Conservation (phyloP, 306 rosid species). For the Quercus rubra region DNA sequence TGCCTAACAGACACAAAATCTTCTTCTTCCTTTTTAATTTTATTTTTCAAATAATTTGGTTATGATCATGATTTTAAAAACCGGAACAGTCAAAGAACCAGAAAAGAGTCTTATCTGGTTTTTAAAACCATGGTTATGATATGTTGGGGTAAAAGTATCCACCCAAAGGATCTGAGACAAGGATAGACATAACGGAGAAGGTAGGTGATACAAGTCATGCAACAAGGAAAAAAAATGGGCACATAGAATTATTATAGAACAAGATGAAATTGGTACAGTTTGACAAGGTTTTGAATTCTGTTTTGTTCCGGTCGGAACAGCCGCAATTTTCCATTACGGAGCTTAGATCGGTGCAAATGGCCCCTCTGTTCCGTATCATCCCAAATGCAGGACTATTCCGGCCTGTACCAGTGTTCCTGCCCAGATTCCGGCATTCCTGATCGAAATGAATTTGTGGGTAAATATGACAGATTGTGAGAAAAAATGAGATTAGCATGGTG, state of each 20-base stretch:
- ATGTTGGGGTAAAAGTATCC: background rate
- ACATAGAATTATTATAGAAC: background rate
- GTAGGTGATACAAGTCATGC: background rate
- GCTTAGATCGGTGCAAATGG: too few species aligned
- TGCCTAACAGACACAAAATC: background rate
- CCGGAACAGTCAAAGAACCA: too few species aligned
- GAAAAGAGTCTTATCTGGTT: too few species aligned
- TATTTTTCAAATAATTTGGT: background rate
- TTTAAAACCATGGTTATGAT: background rate
- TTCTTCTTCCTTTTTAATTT: background rate
- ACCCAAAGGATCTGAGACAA: background rate
- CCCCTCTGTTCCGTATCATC: too few species aligned
- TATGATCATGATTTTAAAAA: background rate
- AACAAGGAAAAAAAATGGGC: background rate
- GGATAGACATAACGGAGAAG: conserved; percentile 1
- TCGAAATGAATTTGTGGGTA: too few species aligned
- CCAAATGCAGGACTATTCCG: too few species aligned
- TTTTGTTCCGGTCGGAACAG: too few species aligned
- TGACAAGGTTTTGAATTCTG: background rate
- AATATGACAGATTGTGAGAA: too few species aligned
- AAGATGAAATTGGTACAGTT: background rate
- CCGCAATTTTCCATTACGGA: too few species aligned
- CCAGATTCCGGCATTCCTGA: too few species aligned
- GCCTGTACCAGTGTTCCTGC: too few species aligned
- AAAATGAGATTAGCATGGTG: too few species aligned